Evolutionary conservation across 495 filamentous ascomycete species (phyloP).

Genomic region (Amniculicola lignicola): DNA sequence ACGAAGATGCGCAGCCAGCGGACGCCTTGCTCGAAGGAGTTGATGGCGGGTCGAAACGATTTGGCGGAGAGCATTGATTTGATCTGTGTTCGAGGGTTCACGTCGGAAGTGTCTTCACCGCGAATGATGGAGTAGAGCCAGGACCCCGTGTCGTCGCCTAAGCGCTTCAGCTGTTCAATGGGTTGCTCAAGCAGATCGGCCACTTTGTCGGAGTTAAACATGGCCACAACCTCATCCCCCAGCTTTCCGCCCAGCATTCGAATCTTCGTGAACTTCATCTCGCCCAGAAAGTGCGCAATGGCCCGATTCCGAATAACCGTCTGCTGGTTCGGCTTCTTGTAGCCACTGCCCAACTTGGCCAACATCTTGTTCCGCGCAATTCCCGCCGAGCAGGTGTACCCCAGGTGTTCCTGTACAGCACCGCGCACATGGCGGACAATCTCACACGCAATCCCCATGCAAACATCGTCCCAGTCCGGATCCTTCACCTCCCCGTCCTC

Average conservation of each 20-base stretch:
- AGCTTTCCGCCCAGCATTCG: conserved; percentile 95
- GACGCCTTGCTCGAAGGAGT: conserved; percentile 70
- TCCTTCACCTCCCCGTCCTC: conserved; percentile 72
- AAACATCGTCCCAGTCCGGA: conserved; percentile 95
- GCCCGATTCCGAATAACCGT: conserved; percentile 86
- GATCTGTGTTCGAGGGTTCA: conserved; percentile 87
- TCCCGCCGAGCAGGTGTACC: conserved; percentile 89
- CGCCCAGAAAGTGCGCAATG: conserved; percentile 71
- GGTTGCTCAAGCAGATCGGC: conserved; percentile 69
- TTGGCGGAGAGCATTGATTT: conserved; percentile 99
- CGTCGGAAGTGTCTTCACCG: conserved; percentile 81
- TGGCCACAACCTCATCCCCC: conserved; percentile 73
- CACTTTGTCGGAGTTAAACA: conserved; percentile 77
- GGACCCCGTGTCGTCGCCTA: conserved; percentile 80
- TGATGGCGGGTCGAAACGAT: conserved; percentile 85
- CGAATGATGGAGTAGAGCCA: conserved; percentile 88
- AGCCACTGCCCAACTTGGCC: conserved; percentile 83
- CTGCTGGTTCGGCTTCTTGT: conserved; percentile 91
- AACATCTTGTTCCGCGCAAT: conserved; percentile 92
- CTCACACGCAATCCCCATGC: conserved; percentile 78
- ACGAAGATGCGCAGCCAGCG: conserved; percentile 91
- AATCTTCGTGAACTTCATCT: conserved; percentile 94
- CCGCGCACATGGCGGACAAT: conserved; percentile 75
- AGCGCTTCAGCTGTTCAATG: conserved; percentile 70
- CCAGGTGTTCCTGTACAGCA: conserved; percentile 61